phyloP scores from a whole-genome alignment of 345 rosid genomes.

The Rubroshorea leprosula region DNA sequence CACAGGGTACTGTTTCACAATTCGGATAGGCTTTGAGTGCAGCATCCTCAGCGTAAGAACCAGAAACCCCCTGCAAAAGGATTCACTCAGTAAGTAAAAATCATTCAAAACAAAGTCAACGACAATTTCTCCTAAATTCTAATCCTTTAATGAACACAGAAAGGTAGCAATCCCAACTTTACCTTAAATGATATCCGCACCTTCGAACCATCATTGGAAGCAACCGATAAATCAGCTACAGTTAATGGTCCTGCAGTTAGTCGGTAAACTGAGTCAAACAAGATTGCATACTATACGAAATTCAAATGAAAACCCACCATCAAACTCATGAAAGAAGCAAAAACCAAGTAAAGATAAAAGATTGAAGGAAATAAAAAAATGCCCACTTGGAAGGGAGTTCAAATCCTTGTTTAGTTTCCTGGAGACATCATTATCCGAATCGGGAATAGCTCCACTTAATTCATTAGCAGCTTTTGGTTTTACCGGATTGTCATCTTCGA shows the following conservation, averaged over 20 bases:
- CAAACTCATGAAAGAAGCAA: no score
- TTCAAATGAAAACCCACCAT: neutral
- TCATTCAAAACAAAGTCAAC: neutral
- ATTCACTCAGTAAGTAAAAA: conserved; percentile 5
- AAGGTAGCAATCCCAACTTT: conserved; percentile 5
- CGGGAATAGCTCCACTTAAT: conserved; percentile 14
- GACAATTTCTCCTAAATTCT: conserved; percentile 5
- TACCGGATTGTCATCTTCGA: conserved; percentile 18
- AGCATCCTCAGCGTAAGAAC: conserved; percentile 54
- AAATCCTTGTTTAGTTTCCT: conserved; percentile 30
- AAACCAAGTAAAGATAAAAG: neutral
- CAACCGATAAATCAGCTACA: conserved; percentile 35
- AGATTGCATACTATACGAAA: neutral
- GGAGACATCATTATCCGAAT: conserved; percentile 17
- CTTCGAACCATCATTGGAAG: conserved; percentile 24
- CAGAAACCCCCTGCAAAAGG: conserved; percentile 40
- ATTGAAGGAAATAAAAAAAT: conserved; percentile 9
- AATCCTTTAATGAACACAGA: neutral
- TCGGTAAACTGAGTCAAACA: neutral
- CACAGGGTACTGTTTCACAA: conserved; percentile 53
- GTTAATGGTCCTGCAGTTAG: conserved; percentile 41
- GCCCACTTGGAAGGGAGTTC: conserved; percentile 41
- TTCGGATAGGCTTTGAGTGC: conserved; percentile 63
- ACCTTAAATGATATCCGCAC: conserved; percentile 53
- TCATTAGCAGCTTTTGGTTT: conserved; percentile 20